These are phyloP conservation scores for Syzygium oleosum DNA, from an alignment of 345 rosid species.

Conservation along the genomic window DNA sequence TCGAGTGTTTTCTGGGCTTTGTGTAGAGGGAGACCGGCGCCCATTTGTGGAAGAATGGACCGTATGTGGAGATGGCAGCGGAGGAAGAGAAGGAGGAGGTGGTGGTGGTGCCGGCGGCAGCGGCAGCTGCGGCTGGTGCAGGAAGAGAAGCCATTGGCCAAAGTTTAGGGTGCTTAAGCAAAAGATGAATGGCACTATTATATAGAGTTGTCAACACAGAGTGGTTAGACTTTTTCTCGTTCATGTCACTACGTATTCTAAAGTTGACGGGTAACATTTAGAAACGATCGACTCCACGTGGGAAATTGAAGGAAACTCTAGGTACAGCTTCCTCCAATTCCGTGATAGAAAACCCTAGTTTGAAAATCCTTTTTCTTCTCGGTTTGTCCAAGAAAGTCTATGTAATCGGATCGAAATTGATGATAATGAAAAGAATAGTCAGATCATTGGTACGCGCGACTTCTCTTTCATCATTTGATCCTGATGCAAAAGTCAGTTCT, in stretches of 20 bases:
- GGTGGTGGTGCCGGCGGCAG: background rate
- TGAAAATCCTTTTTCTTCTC: background rate
- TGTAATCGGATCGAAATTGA: background rate
- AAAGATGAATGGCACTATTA: background rate
- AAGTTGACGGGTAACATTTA: background rate
- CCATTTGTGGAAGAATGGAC: background rate
- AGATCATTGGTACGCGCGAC: background rate
- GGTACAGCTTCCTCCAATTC: background rate
- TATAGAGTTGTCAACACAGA: background rate
- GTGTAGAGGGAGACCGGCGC: background rate
- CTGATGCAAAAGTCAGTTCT: no score
- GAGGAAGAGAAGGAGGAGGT: background rate
- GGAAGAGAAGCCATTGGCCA: slow-evolving; percentile 8
- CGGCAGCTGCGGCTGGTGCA: background rate
- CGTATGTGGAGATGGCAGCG: background rate
- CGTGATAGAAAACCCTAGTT: background rate
- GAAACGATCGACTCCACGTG: background rate
- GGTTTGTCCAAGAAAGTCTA: background rate
- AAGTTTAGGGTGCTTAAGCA: background rate
- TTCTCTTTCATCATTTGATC: no score
- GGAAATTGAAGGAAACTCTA: background rate
- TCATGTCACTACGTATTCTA: background rate
- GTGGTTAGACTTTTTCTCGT: slow-evolving; percentile 2
- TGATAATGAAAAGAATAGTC: background rate
- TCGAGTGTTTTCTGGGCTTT: background rate